Evolutionary conservation across 2,329 filamentous ascomycete species (phyloP).

Genomic region (Dothideomycetes sp.): DNA sequence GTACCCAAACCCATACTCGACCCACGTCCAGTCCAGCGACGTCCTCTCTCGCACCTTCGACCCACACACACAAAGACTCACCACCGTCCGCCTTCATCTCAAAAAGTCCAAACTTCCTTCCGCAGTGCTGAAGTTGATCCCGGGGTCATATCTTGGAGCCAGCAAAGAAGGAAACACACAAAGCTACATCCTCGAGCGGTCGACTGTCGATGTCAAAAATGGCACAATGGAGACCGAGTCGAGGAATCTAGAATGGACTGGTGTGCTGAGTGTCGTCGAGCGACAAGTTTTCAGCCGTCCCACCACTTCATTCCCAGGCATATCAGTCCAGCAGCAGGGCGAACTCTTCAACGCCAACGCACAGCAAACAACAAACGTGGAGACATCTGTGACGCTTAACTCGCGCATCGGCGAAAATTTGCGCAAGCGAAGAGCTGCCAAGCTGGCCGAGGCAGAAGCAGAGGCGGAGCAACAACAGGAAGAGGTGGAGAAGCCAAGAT

Average conservation of each 20-base stretch:
- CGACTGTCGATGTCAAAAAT: conserved; percentile 65
- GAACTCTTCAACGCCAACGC: conserved; percentile 6
- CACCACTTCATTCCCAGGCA: conserved; percentile 15
- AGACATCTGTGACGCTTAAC: conserved; percentile 62
- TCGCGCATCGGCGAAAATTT: conserved; percentile 62
- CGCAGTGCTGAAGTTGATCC: conserved; percentile 65
- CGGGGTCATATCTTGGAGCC: conserved; percentile 55
- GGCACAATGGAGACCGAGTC: conserved; percentile 78
- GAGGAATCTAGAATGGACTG: conserved; percentile 71
- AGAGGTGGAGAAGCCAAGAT: conserved; percentile 37
- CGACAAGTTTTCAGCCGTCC: conserved; percentile 56
- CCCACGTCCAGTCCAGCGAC: conserved; percentile 73
- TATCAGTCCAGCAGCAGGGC: not conserved
- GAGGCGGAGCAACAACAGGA: conserved; percentile 22
- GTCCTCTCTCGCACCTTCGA: conserved; percentile 68
- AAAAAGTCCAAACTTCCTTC: conserved; percentile 71
- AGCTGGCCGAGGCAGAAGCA: conserved; percentile 25
- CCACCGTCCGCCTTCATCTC: conserved; percentile 69
- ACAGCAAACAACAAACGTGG: conserved; percentile 49
- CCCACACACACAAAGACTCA: conserved; percentile 59
- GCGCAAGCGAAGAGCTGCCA: conserved; percentile 39
- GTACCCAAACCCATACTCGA: conserved; percentile 77
- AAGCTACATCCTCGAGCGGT: conserved; percentile 70
- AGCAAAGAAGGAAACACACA: conserved; percentile 49
- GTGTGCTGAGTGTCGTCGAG: conserved; percentile 68